Evolutionary conservation across 108 stramenopile genomes (phyloP).

Genomic region (Conticribra weissflogii): DNA sequence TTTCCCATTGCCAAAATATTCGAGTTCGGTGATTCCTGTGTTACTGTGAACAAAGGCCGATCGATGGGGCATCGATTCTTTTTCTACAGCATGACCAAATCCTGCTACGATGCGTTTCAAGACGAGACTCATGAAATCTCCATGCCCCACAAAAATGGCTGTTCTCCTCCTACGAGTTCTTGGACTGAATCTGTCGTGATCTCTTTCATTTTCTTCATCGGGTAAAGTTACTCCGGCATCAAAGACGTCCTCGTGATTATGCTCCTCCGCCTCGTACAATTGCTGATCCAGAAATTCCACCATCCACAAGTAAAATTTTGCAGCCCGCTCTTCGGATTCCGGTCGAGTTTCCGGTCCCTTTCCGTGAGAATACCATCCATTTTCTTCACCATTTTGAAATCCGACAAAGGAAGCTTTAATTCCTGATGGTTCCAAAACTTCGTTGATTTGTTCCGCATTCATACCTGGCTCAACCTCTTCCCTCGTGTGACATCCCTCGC

Average conservation of each 20-base stretch:
- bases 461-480: slow-evolving; percentile 69
- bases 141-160: slow-evolving; percentile 67
- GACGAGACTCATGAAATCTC: slow-evolving; percentile 77
- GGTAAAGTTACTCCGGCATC: slow-evolving; percentile 74
- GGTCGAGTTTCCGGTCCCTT: slow-evolving; percentile 67
- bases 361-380: slow-evolving; percentile 75
- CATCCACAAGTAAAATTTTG: slow-evolving; percentile 78
- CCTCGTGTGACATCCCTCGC: slow-evolving; percentile 70
- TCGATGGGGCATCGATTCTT: slow-evolving; percentile 62
- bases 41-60: slow-evolving; percentile 80
- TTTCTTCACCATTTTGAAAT: slow-evolving; percentile 48
- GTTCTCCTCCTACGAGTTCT: slow-evolving; percentile 59
- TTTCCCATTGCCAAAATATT: slow-evolving; percentile 78
- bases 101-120: slow-evolving; percentile 76
- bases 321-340: slow-evolving; percentile 63
- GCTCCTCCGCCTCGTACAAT: slow-evolving; percentile 21
- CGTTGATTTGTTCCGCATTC: slow-evolving; percentile 61
- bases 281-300: slow-evolving; percentile 71
- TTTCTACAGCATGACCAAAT: slow-evolving; percentile 69
- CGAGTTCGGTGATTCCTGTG: slow-evolving; percentile 78
- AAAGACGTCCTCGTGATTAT: slow-evolving; percentile 59
- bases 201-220: slow-evolving; percentile 64
- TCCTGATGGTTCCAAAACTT: slow-evolving; percentile 21
- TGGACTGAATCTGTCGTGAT: slow-evolving; percentile 50
- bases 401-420: slow-evolving; percentile 48